These are phyloP conservation scores for Clitocybe nebularis DNA, from an alignment of 1,284 basidiomycete species.

Conservation along the genomic window DNA sequence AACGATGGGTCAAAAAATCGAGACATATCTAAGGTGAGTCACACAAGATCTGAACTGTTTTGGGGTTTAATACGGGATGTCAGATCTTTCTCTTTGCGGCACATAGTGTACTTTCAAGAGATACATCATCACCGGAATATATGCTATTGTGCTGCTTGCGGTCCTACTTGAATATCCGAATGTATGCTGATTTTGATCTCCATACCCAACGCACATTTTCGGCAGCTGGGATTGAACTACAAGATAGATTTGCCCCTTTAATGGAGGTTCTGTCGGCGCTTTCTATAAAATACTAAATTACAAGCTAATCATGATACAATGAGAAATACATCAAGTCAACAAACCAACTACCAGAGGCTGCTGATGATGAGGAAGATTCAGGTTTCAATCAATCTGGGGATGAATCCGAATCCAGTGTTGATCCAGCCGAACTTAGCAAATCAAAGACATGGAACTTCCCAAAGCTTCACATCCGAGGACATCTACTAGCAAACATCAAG, in stretches of 20 bases:
- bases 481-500: slow-evolving; percentile 23
- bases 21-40: slow-evolving; percentile 34
- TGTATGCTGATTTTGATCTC: slow-evolving; percentile 11
- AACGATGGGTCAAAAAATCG: slow-evolving; percentile 34
- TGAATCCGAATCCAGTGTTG: neutral
- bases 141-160: slow-evolving; percentile 6
- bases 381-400: neutral
- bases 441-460: slow-evolving; percentile 16
- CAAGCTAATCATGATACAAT: neutral
- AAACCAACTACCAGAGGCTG: neutral
- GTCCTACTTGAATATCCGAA: slow-evolving; percentile 7
- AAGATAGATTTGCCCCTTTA: slow-evolving; percentile 1
- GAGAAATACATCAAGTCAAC: neutral
- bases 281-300: neutral
- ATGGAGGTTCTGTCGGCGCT: slow-evolving; percentile 4
- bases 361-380: neutral
- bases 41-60: too few relatives aligned
- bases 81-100: slow-evolving; percentile 8
- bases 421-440: slow-evolving; percentile 1
- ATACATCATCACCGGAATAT: slow-evolving; percentile 2
- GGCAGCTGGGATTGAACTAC: slow-evolving; percentile 2
- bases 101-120: slow-evolving; percentile 1
- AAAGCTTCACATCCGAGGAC: slow-evolving; percentile 16
- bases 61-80: too few relatives aligned
- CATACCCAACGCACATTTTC: slow-evolving; percentile 8